A percentile compares a stretch with the other conserved stretches of the same genome.
Conservation (phyloP, 176 grass and related monocot species). For the Panicum miliaceum region DNA sequence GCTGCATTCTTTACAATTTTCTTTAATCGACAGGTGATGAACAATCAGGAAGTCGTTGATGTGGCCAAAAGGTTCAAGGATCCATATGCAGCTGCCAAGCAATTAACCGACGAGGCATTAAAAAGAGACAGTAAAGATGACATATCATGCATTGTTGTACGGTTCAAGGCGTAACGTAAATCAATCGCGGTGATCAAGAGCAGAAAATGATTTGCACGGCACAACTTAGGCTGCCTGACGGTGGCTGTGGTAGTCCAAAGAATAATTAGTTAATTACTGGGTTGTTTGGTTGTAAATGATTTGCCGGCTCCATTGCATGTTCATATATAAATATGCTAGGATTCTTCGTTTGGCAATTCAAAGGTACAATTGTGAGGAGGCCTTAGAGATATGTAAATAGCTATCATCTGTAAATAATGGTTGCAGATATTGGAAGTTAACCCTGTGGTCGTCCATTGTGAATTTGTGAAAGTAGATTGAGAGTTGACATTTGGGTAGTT, state of each 20-base stretch:
- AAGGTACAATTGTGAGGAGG: constrained; percentile 27
- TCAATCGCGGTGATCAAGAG: constrained; percentile 2
- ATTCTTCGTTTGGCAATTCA: constrained; percentile 55
- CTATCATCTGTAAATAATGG: constrained; percentile 57
- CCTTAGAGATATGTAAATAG: constrained; percentile 26
- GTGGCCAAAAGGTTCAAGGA: constrained; percentile 74
- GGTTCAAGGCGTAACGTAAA: constrained; percentile 69
- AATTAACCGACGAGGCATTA: constrained; percentile 59
- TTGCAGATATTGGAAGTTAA: constrained; percentile 45
- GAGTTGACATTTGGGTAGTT: not conserved
- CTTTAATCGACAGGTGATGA: constrained; percentile 63
- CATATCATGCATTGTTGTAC: constrained; percentile 85
- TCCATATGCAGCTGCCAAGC: constrained; percentile 68
- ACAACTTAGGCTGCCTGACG: constrained; percentile 14
- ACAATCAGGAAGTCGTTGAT: constrained; percentile 67
- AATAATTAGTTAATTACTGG: constrained; percentile 42
- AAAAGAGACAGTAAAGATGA: constrained; percentile 86
- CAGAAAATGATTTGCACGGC: not conserved
- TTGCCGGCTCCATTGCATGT: constrained; percentile 34
- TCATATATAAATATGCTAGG: constrained; percentile 48
- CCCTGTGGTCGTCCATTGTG: constrained; percentile 21
- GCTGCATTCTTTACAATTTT: constrained; percentile 36
- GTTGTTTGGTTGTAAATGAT: constrained; percentile 55
- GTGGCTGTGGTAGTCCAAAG: constrained; percentile 27
- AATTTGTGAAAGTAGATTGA: constrained; percentile 25